A percentile compares a stretch with the other conserved stretches of the same genome.
phyloP scores from a whole-genome alignment of 192 early-diverging fungal genomes.

The Powellomyces hirtus region DNA sequence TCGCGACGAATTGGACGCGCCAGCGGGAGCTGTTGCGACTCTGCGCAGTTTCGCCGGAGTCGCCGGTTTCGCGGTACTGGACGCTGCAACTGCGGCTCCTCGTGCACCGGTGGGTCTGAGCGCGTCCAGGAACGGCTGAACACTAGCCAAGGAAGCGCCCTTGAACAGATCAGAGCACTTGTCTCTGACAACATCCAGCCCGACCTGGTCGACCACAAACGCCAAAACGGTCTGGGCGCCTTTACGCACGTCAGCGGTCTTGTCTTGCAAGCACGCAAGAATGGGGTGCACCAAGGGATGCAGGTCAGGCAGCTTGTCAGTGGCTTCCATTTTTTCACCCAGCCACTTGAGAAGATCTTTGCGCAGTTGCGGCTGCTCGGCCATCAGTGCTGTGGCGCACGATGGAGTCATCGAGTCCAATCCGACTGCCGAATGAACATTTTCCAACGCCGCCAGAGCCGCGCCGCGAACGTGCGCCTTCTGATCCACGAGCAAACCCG shows the following conservation, averaged over 20 bases:
- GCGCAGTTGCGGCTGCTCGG: conserved; percentile 82
- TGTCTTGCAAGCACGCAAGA: conserved; percentile 84
- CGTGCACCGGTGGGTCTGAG: not conserved
- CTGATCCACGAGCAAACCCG: conserved; percentile 79
- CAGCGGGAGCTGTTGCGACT: not conserved
- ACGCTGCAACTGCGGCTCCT: not conserved
- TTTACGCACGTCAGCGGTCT: conserved; percentile 86
- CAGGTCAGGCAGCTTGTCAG: conserved; percentile 55
- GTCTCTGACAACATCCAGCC: conserved; percentile 67
- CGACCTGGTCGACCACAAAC: conserved; percentile 66
- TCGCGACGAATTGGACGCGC: not conserved
- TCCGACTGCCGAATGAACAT: conserved; percentile 63
- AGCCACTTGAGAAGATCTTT: conserved; percentile 87
- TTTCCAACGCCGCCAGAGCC: conserved; percentile 70
- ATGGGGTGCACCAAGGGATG: conserved; percentile 63
- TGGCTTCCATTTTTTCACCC: conserved; percentile 55
- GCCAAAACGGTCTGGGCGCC: conserved; percentile 70
- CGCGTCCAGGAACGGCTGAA: conserved; percentile 57
- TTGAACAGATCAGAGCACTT: conserved; percentile 73
- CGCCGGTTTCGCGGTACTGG: not conserved
- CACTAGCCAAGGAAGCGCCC: conserved; percentile 67
- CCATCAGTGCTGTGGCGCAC: conserved; percentile 62
- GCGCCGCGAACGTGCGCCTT: conserved; percentile 83
- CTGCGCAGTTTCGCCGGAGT: conserved; percentile 11
- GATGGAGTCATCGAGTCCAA: conserved; percentile 71